Conservation (phyloP, 2,329 filamentous ascomycete genomes). For the Emergomyces africanus region DNA sequence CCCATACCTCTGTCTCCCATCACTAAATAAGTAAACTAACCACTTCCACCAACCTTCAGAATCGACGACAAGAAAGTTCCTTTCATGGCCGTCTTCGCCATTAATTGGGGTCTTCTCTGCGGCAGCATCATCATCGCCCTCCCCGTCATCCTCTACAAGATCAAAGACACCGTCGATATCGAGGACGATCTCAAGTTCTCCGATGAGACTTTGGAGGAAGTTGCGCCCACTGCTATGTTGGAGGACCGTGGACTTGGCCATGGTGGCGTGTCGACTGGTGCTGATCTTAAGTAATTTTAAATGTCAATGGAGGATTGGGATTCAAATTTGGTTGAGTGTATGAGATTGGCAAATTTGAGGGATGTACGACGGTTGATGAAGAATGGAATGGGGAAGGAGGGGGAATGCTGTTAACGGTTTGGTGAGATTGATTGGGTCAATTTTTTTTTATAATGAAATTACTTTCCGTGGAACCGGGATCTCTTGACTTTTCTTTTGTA, state of each 20-base stretch:
- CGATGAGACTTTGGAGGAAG: slow-evolving; percentile 67
- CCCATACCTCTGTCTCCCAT: not conserved
- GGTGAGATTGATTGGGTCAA: too few species aligned
- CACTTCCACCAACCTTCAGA: not conserved
- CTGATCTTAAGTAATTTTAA: not conserved
- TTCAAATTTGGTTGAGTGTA: too few species aligned
- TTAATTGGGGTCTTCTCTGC: slow-evolving; percentile 62
- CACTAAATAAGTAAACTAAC: not conserved
- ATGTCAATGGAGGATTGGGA: not conserved
- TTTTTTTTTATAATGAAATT: too few species aligned
- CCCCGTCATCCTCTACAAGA: slow-evolving; percentile 65
- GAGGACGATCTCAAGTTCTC: slow-evolving; percentile 77
- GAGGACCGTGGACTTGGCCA: not conserved
- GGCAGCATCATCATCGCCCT: slow-evolving; percentile 64
- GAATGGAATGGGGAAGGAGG: too few species aligned
- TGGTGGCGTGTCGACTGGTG: not conserved
- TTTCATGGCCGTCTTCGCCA: slow-evolving; percentile 60
- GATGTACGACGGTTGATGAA: too few species aligned
- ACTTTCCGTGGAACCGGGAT: too few species aligned
- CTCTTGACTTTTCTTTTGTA: not conserved
- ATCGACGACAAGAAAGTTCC: slow-evolving; percentile 50
- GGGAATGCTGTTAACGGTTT: too few species aligned
- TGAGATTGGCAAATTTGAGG: too few species aligned
- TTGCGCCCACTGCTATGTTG: slow-evolving; percentile 24
- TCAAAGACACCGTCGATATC: slow-evolving; percentile 67